Evolutionary conservation across 306 rosid species (phyloP).

Genomic region (Citrullus amarus): DNA sequence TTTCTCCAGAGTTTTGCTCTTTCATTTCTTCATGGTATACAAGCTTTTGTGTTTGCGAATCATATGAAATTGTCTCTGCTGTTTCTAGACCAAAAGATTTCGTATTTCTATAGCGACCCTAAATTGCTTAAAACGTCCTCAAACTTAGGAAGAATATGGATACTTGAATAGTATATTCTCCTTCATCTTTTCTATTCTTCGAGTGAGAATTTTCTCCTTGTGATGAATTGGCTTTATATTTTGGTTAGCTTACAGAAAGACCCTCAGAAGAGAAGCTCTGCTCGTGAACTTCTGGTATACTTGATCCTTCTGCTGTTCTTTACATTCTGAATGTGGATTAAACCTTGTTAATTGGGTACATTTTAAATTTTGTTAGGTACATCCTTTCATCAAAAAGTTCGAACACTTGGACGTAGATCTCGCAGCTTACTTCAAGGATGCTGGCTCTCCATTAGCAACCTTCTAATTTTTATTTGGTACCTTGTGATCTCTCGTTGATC

Average conservation of each 20-base stretch:
- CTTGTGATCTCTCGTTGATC: conserved; percentile 10
- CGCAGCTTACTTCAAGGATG: conserved; percentile 55
- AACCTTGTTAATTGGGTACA: conserved; percentile 15
- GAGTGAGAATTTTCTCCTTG: not conserved
- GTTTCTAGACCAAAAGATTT: not conserved
- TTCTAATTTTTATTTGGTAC: conserved; percentile 36
- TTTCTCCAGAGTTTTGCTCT: conserved; percentile 77
- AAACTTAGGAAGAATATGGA: not conserved
- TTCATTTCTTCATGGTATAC: conserved; percentile 87
- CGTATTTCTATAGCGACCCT: not conserved
- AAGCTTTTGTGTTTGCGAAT: not conserved
- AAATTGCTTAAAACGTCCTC: not conserved
- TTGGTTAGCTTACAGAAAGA: conserved; percentile 63
- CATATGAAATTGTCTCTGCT: not conserved
- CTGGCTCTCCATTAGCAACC: conserved; percentile 95
- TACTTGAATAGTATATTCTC: not conserved
- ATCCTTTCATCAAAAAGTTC: conserved; percentile 59
- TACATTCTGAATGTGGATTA: not conserved
- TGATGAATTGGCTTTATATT: not conserved
- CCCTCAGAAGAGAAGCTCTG: conserved; percentile 52
- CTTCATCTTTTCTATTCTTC: not conserved
- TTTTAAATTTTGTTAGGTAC: conserved; percentile 32
- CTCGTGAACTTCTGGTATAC: conserved; percentile 74
- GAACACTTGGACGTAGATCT: conserved; percentile 60
- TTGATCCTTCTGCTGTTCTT: not conserved